Conservation (phyloP, 2,329 filamentous ascomycete genomes). For the Aspergillus brasiliensis region DNA sequence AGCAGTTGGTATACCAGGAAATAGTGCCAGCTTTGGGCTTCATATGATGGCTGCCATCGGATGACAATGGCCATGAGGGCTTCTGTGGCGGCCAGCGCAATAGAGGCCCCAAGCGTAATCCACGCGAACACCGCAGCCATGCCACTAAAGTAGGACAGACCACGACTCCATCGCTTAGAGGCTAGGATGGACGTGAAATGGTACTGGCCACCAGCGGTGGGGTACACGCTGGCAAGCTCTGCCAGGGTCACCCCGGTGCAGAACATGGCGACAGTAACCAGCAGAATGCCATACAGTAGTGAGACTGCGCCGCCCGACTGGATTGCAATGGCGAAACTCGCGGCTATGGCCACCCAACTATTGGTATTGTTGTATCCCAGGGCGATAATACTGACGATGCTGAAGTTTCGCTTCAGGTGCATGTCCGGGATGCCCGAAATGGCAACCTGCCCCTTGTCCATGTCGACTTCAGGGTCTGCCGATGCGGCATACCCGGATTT, state of each 20-base stretch:
- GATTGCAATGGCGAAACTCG: conserved; percentile 28
- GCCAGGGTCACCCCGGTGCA: conserved; percentile 27
- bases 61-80: conserved; percentile 27
- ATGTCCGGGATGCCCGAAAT: conserved; percentile 19
- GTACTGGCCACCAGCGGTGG: conserved; percentile 34
- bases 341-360: conserved; percentile 28
- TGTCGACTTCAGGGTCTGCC: conserved; percentile 16
- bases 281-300: conserved; percentile 26
- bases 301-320: conserved; percentile 26
- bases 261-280: conserved; percentile 24
- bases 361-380: conserved; percentile 29
- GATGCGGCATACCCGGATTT: conserved; percentile 10
- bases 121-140: conserved; percentile 25
- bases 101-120: conserved; percentile 25
- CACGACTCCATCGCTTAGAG: conserved; percentile 25
- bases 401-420: conserved; percentile 28
- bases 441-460: conserved; percentile 23
- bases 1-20: conserved; percentile 26
- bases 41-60: conserved; percentile 23
- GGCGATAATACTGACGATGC: conserved; percentile 26
- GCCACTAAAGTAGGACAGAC: conserved; percentile 25
- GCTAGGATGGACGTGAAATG: conserved; percentile 33
- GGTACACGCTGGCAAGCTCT: conserved; percentile 32
- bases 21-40: conserved; percentile 23
- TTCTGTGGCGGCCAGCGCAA: conserved; percentile 19